A percentile compares a stretch with the other conserved stretches of the same genome.
Conservation (phyloP, 306 rosid species). For the Cicer cuneatum region DNA sequence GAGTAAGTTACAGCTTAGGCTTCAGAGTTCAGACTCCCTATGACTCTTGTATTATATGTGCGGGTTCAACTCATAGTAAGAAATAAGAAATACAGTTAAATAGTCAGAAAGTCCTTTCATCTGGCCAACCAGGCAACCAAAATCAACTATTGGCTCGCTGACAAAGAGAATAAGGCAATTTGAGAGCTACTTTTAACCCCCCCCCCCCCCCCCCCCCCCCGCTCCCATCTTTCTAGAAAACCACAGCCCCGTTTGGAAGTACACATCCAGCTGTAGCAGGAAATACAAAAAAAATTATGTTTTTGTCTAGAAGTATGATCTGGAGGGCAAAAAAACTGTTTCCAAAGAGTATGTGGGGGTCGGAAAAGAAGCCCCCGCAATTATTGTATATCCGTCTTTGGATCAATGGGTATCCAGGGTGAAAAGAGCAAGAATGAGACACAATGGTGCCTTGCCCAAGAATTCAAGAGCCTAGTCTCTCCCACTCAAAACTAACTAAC, state of each 20-base stretch:
- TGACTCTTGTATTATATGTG: neutral
- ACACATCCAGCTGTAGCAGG: too few relatives aligned
- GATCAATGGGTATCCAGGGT: neutral
- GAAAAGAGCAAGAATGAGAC: neutral
- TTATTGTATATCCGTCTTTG: neutral
- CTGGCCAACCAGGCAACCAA: conserved; percentile 27
- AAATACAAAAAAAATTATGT: too few relatives aligned
- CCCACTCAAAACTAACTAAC: neutral
- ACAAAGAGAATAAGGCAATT: conserved; percentile 12
- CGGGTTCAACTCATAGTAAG: neutral
- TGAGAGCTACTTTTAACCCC: too few relatives aligned
- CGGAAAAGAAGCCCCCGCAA: too few relatives aligned
- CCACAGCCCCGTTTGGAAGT: too few relatives aligned
- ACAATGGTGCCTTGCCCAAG: neutral
- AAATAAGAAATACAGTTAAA: neutral
- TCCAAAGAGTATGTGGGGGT: too few relatives aligned
- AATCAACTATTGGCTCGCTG: conserved; percentile 32
- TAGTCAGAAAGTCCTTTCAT: conserved; percentile 1
- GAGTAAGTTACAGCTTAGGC: conserved; percentile 6
- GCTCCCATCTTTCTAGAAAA: too few relatives aligned
- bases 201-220: too few relatives aligned
- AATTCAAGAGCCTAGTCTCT: neutral
- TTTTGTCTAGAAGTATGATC: too few relatives aligned
- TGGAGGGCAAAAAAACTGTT: too few relatives aligned
- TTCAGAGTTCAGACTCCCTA: conserved; percentile 4